phyloP scores from a whole-genome alignment of 192 early-diverging fungal genomes.

The Chytriomyces sp. region DNA sequence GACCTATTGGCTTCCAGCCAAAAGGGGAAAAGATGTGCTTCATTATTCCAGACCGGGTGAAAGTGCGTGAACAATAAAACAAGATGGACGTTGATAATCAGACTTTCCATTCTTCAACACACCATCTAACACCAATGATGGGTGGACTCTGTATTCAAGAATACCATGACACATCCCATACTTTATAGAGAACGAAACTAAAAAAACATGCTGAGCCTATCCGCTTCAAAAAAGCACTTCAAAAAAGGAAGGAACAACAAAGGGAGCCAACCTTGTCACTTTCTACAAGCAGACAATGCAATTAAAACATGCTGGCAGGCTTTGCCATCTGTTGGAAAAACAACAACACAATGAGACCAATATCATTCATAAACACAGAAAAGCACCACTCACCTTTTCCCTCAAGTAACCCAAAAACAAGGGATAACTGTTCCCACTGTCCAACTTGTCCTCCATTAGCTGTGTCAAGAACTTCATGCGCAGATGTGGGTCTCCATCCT shows the following conservation, averaged over 20 bases:
- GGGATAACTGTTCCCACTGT: slow-evolving; percentile 57
- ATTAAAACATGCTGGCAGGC: not conserved
- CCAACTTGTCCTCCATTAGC: slow-evolving; percentile 90
- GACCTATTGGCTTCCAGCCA: slow-evolving; percentile 16
- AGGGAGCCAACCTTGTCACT: not conserved
- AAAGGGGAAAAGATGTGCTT: slow-evolving; percentile 6
- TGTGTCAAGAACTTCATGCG: slow-evolving; percentile 85
- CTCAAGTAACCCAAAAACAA: slow-evolving; percentile 44
- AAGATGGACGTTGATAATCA: not conserved
- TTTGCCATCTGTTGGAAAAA: not conserved
- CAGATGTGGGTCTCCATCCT: slow-evolving; percentile 84
- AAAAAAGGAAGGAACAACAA: not conserved
- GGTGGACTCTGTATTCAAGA: no score
- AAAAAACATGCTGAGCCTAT: not conserved
- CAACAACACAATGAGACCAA: not conserved
- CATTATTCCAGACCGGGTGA: slow-evolving; percentile 17
- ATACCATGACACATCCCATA: no score
- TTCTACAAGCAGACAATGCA: not conserved
- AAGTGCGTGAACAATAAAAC: not conserved
- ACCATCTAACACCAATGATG: not conserved
- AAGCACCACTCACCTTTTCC: slow-evolving; percentile 18
- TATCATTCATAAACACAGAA: not conserved
- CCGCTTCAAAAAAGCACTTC: not conserved
- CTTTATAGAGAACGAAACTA: not conserved
- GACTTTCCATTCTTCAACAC: not conserved